Base-by-base conservation (phyloP, 192 early-diverging fungal genomes). In the Diversispora eburnea region DNA sequence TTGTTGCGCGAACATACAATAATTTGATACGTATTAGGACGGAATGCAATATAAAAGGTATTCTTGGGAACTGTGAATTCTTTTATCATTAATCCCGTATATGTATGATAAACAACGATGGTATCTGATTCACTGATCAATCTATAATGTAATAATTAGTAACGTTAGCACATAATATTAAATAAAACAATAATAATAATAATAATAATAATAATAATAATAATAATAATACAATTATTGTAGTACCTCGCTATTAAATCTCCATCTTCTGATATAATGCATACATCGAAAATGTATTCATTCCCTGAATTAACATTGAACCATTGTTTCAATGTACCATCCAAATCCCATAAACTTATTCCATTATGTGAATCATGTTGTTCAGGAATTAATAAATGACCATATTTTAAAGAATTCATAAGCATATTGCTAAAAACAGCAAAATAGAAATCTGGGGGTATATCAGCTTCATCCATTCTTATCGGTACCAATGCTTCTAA, bases 311-410 rank as follows among this genome's bases (percentile, higher is more conserved):
- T 39, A 42, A 63, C 0, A 63, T 63, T 43, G 42, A 63, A 63
- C 61, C 61, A 63, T 63, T 63, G 61, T 43, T 12, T 63, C 42
- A 63, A 63, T 2, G 43, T 43, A n/a, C 61, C 61, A 63, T 63
- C 12, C 17, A 43, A 3, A 63, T 63, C 61, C 61, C 61, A 63
- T 9, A 63, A n/a, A 7, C 39, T 45, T 45, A 63, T 4, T n/a
- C 61, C 61, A 45, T 43, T 43, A 17, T 45, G 10, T 63, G 25
- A 33, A 33, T 33, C 25, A 2, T 63, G 39, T 17, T 41, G 42
- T 41, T 41, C 41, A 63, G 43, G 51, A 10, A 54, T 54, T 2
- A 17, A 17, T n/a, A 39, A 39, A 8, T n/a, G 43, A 43, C 61
- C 61, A 63, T 3, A 42, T 63, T n/a, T 63, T 19, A 63, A 43